Base-by-base conservation (phyloP, 768 basidiomycete genomes). In the Kwoniella mangroviensis region DNA sequence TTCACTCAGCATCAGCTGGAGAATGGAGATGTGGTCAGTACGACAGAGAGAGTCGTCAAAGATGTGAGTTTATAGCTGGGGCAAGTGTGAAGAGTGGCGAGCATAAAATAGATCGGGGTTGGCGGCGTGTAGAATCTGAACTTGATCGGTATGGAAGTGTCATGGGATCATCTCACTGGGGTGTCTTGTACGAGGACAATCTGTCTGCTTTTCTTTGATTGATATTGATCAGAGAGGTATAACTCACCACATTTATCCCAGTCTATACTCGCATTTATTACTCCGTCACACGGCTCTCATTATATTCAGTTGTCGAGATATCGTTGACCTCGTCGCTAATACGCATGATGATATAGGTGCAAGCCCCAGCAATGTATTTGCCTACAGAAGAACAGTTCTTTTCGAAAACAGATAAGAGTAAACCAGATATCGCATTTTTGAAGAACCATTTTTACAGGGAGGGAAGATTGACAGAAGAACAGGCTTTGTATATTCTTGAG, bases 401-500 rank as follows among this genome's bases (percentile, higher is more conserved):
- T 85, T 90, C 91, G 63, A 84, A 85, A 63, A 87, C 89, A 76
- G 96, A 98, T 85, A 90, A 88, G 54, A 87, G 90, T 34, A 98
- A 96, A 83, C 96, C 96, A 11, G 93, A 98, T 83, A 87, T 98
- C 75, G 94, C 92, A 34, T 98, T 94, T 84, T 87, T 99, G 72
- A 99, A 98, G 86, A 98, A 98, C 79, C 97, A 99, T 85, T 98
- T 99, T 82, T 98, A 98, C 84, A 89, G 97, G 43, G 96, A 98
- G 83, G 96, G 96, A 0, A 86, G 95, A 61, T 75, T 98, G 75
- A 94, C 90, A 19, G 96, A 98, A 83, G 93, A 95, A 55, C 94
- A 98, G 83, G 97, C 97, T 3, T 81, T 97, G 72, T 97, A 90
- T 87, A 98, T 99, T 80, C 85, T 99, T 74, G 88, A 92, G 72